Base-by-base conservation (phyloP, 2,329 filamentous ascomycete species). In the Aspergillus sergii region DNA sequence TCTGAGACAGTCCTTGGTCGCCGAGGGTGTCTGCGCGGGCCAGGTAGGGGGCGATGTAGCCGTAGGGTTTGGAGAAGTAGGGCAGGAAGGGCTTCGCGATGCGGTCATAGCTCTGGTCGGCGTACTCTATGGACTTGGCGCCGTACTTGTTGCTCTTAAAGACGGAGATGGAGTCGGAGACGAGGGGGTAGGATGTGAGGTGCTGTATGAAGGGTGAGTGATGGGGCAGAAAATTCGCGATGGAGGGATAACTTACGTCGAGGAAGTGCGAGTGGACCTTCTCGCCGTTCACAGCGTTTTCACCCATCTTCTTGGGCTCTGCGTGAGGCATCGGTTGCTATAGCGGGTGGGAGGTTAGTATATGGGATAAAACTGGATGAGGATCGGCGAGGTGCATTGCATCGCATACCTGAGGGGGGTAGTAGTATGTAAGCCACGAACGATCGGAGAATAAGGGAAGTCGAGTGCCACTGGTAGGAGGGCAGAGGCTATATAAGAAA, bases 91-190 rank as follows among this genome's bases (percentile, higher is more conserved):
- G 92, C 70, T 89, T 90, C 76, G 90, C 90, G 73, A 97, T 85
- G 68, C 86, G 88, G 75, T 88, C 83, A 84, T 94, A 96, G 72
- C 89, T 89, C 64, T 88, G 86, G 75, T 91, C 87, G 77, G 90
- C 87, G 66, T 95, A 80, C 72, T 91, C 85, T 75, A 97, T 82
- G 50, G 93, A 94, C 81, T 90, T 93, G 78, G 93, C 89, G 75
- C 92, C 94, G 75, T 92, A 90, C 57, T 92, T 89, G 81, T 94
- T 92, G 75, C 86, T 83, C 80, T 93, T 92, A 86, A 96, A 90
- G 75, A 88, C 89, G 65, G 87, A 82, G 79, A 97, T 88, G 73
- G 89, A 83, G 78, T 96, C 93, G 75, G 87, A 88, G 75, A 97
- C 86, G 69, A 96, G 80, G 46, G 94, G 94, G 80, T 96, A 97